A percentile compares a stretch with the other conserved stretches of the same genome.
phyloP scores from a whole-genome alignment of 2,329 filamentous ascomycete species.

The Colletotrichum noveboracense region DNA sequence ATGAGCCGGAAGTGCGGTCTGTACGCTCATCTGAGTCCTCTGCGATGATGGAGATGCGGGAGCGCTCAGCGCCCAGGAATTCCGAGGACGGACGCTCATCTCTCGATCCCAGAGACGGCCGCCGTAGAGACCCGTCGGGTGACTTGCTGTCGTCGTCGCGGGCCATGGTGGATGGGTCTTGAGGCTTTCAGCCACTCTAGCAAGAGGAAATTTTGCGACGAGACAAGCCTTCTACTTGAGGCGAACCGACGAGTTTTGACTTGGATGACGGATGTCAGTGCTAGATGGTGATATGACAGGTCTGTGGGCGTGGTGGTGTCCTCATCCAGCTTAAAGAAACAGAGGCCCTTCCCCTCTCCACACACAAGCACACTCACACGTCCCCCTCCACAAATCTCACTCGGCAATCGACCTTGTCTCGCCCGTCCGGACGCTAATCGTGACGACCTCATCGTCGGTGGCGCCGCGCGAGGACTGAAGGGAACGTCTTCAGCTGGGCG shows the following conservation, averaged over 20 bases:
- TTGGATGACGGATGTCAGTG: neutral
- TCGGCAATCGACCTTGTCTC: neutral
- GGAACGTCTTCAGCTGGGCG: neutral
- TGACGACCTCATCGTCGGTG: neutral
- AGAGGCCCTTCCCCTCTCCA: neutral
- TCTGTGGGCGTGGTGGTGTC: neutral
- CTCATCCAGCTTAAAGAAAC: neutral
- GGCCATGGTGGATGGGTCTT: neutral
- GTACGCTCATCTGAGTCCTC: neutral
- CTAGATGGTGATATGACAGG: neutral
- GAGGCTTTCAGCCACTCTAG: neutral
- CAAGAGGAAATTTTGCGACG: neutral
- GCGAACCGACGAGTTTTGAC: neutral
- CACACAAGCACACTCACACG: neutral
- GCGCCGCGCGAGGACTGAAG: neutral
- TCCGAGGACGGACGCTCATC: slow-evolving; percentile 6
- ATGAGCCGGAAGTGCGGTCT: neutral
- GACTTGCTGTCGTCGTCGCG: neutral
- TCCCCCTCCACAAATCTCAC: neutral
- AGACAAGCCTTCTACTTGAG: neutral
- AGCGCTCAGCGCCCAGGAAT: neutral
- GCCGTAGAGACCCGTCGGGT: neutral
- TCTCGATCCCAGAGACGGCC: neutral
- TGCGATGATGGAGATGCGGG: neutral
- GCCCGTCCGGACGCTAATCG: neutral